A percentile compares a stretch with the other conserved stretches of the same genome.
These are phyloP conservation scores for Boechera retrofracta DNA, from an alignment of 345 rosid genomes.

Conservation along the genomic window DNA sequence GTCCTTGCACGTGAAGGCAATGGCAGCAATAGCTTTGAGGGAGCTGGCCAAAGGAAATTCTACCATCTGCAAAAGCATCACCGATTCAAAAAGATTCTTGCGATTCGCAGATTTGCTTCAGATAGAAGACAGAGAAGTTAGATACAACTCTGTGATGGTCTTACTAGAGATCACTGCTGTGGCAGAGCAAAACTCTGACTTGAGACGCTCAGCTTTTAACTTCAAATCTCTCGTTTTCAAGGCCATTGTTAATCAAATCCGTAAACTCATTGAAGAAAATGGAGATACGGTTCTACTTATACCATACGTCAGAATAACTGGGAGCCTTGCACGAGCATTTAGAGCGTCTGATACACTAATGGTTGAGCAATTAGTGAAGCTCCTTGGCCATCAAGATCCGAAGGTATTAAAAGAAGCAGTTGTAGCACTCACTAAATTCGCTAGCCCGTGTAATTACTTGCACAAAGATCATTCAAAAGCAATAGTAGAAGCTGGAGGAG, in stretches of 20 bases:
- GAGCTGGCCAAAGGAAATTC: conserved; percentile 72
- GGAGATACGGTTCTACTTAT: conserved; percentile 62
- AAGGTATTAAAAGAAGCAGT: conserved; percentile 66
- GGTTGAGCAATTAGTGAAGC: conserved; percentile 74
- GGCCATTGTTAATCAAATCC: conserved; percentile 70
- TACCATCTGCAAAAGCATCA: conserved; percentile 70
- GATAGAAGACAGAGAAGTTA: conserved; percentile 64
- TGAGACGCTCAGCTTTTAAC: conserved; percentile 83
- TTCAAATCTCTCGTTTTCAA: conserved; percentile 75
- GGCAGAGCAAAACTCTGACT: conserved; percentile 69
- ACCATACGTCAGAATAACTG: conserved; percentile 69
- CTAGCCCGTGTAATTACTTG: conserved; percentile 69
- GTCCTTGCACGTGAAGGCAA: conserved; percentile 64
- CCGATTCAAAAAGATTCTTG: conserved; percentile 73
- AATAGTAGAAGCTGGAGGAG: conserved; percentile 72
- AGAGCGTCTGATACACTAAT: conserved; percentile 78
- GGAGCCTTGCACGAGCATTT: conserved; percentile 87
- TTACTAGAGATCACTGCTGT: conserved; percentile 76
- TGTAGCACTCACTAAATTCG: conserved; percentile 73
- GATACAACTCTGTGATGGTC: conserved; percentile 71
- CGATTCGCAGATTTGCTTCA: conserved; percentile 72
- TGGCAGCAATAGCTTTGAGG: conserved; percentile 86
- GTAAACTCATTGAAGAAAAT: conserved; percentile 56
- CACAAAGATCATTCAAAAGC: conserved; percentile 79
- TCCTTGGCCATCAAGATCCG: conserved; percentile 70